These are phyloP conservation scores for Plasmodium vinckei DNA, from an alignment of 169 alveolate species.

Conservation along the genomic window DNA sequence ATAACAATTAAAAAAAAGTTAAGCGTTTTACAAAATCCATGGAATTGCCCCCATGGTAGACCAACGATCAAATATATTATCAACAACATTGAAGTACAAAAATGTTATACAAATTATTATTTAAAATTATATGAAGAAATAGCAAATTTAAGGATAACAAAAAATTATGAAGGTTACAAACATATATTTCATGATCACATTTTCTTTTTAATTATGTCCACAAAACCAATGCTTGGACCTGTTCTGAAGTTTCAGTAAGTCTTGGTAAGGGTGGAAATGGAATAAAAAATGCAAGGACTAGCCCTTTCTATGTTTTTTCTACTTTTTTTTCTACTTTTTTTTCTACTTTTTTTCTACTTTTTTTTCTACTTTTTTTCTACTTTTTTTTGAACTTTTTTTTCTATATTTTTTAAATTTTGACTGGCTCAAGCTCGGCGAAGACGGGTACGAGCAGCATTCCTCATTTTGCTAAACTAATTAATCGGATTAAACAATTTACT, in stretches of 20 bases:
- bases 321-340: background rate
- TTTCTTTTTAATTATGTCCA: slow-evolving; percentile 64
- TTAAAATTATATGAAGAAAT: slow-evolving; percentile 61
- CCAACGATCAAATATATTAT: slow-evolving; percentile 94
- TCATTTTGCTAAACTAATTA: too few relatives aligned
- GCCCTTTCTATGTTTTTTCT: too few relatives aligned
- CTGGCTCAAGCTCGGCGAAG: too few relatives aligned
- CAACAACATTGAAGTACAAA: slow-evolving; percentile 46
- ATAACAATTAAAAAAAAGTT: slow-evolving; percentile 88
- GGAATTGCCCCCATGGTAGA: slow-evolving; percentile 99
- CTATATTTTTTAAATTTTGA: too few relatives aligned
- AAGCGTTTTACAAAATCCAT: slow-evolving; percentile 94
- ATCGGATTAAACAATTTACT: too few relatives aligned
- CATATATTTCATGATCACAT: slow-evolving; percentile 57
- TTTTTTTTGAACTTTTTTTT: too few relatives aligned
- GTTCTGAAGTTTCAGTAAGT: slow-evolving; percentile 32
- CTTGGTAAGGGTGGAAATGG: too few relatives aligned
- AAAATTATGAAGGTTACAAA: slow-evolving; percentile 53
- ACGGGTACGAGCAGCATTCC: too few relatives aligned
- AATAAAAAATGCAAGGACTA: background rate
- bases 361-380: too few relatives aligned
- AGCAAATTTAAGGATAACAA: slow-evolving; percentile 26
- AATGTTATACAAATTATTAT: slow-evolving; percentile 51
- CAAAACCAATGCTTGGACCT: slow-evolving; percentile 68
- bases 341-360: too few relatives aligned